These are phyloP conservation scores for Pyricularia grisea DNA, from an alignment of 2,329 filamentous ascomycete genomes.

Conservation along the genomic window DNA sequence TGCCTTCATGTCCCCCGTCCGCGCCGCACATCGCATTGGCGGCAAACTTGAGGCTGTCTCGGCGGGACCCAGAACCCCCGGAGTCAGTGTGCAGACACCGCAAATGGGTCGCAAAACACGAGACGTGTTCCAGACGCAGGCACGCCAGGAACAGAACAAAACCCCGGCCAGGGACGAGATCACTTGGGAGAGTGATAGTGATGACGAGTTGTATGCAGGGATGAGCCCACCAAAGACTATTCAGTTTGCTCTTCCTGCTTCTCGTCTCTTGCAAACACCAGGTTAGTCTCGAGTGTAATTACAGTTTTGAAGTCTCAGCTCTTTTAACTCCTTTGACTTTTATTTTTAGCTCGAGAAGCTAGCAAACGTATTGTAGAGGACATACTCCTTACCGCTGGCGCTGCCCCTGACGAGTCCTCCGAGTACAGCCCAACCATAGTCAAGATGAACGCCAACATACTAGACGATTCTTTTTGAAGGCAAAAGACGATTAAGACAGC, in stretches of 20 bases:
- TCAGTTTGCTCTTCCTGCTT: conserved; percentile 71
- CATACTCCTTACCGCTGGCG: conserved; percentile 66
- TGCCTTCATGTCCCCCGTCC: conserved; percentile 70
- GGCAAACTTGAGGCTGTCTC: conserved; percentile 28
- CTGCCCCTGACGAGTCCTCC: conserved; percentile 41
- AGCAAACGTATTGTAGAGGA: conserved; percentile 76
- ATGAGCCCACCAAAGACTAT: conserved; percentile 93
- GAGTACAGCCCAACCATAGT: conserved; percentile 58
- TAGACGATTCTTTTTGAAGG: conserved; percentile 51
- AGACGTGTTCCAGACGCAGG: conserved; percentile 32
- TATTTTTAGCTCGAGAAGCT: conserved; percentile 58
- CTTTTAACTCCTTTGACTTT: neutral
- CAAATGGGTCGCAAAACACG: conserved; percentile 38
- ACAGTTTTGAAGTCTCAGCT: neutral
- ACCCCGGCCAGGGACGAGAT: conserved; percentile 36
- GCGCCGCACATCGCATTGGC: conserved; percentile 25
- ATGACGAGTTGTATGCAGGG: conserved; percentile 56
- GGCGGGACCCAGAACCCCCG: conserved; percentile 59
- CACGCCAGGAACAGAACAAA: conserved; percentile 7
- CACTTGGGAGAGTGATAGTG: conserved; percentile 68
- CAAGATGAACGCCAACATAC: conserved; percentile 52
- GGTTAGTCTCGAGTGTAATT: conserved; percentile 35
- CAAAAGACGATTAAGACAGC: neutral
- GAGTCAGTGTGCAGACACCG: conserved; percentile 79
- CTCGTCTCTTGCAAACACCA: conserved; percentile 70